Conservation (phyloP, 768 basidiomycete species). For the Suillus tomentosus region DNA sequence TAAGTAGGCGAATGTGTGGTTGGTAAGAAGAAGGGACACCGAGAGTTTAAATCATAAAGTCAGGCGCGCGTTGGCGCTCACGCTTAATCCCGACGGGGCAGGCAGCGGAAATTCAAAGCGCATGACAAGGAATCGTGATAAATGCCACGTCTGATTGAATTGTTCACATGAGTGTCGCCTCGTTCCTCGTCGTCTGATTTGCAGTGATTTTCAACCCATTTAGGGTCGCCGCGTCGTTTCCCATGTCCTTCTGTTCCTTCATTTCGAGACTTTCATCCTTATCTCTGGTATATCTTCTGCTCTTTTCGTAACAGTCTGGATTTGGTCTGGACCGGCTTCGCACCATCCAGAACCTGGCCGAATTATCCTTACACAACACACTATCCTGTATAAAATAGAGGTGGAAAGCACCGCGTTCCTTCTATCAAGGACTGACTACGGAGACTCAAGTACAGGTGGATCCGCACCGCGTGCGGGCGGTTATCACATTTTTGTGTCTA, state of each 20-base stretch:
- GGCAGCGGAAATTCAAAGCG: neutral
- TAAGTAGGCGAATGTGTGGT: neutral
- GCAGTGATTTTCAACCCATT: constrained; percentile 6
- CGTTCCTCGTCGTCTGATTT: constrained; percentile 4
- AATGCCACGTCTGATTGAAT: neutral
- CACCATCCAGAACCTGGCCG: neutral
- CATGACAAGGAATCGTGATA: neutral
- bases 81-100: constrained; percentile 5
- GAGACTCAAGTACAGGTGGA: neutral
- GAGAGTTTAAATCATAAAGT: neutral
- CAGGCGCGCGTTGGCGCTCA: neutral
- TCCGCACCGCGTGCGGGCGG: neutral
- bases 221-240: neutral
- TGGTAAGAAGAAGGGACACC: neutral
- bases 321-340: neutral
- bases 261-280: neutral
- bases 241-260: constrained; percentile 2
- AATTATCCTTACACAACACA: neutral
- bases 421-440: neutral
- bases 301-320: neutral
- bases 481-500: neutral
- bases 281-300: neutral
- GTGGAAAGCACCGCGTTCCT: neutral
- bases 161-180: neutral
- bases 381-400: neutral